Base-by-base conservation (phyloP, 495 filamentous ascomycete species). In the Penicillium lagena region DNA sequence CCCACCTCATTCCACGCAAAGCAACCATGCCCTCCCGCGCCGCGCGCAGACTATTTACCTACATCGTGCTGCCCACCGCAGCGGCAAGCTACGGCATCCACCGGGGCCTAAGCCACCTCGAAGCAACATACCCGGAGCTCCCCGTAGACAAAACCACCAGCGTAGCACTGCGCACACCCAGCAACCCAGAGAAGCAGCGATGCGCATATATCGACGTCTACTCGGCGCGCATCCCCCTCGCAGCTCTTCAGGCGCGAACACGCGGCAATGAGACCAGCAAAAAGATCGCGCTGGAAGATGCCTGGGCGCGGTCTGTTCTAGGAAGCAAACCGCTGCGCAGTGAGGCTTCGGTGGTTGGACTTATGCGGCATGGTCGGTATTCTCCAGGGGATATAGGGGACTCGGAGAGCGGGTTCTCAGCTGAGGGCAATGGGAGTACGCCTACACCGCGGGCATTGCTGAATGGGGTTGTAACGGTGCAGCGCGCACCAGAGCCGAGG, bases 191-290 rank as follows among this genome's bases (percentile, higher is more conserved):
- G 7, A 59, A 41, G 0, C 59, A 64, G 22, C 57, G 43, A 37
- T 57, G 49, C 43, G 43, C 60, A 17, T 54, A 63, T n/a, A 47
- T 56, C n/a, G 59, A 68, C n/a, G 45, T 63, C 41, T 66, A 58
- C 46, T 44, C 58, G 0, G 58, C 64, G 2, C 54, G 55, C 1
- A 46, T 68, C 11, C 62, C 58, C 0, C 40, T 66, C 0, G 12
- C 31, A 30, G 38, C 49, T 9, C 50, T 66, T 0, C 14, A 51
- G 12, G 28, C 33, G 9, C 38, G 38, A 7, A 36, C 37, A 12
- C 39, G 32, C 30, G 7, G n/a, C 13, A 12, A 12, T 22, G 42
- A 40, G 22, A 37, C 32, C n/a, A 30, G 35, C 41, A 37, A 9
- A 39, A 45, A 28, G 12, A 33, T 32, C 27, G 37, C 43, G 13